phyloP scores from a whole-genome alignment of 129 eudicot species.

The Saussurea involucrata region DNA sequence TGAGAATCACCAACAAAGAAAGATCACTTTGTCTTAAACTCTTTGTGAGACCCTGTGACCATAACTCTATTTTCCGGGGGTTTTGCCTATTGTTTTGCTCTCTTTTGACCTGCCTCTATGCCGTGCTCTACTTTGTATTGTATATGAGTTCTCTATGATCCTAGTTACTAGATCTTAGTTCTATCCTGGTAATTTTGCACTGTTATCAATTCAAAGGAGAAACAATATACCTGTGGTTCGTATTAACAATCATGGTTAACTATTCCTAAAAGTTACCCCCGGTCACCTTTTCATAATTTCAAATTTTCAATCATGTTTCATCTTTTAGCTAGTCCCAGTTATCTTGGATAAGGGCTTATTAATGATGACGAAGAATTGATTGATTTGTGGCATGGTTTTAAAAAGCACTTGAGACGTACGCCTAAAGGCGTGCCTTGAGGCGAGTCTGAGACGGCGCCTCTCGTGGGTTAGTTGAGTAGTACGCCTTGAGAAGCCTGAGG shows the following conservation, averaged over 20 bases:
- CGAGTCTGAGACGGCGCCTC: too few species aligned
- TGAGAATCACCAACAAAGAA: not conserved
- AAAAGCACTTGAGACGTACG: too few species aligned
- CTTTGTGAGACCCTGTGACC: not conserved
- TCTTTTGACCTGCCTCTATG: not conserved
- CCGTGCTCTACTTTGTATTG: not conserved
- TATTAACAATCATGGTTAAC: not conserved
- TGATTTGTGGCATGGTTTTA: not conserved
- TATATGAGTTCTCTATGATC: not conserved
- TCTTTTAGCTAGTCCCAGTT: not conserved
- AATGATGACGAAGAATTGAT: not conserved
- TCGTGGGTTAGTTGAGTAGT: too few species aligned
- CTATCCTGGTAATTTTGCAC: not conserved
- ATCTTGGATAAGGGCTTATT: not conserved
- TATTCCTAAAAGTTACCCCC: not conserved
- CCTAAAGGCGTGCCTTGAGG: too few species aligned
- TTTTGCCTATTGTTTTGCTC: not conserved
- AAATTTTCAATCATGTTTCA: not conserved
- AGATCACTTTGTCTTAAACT: not conserved
- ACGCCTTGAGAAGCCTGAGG: too few species aligned
- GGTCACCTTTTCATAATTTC: not conserved
- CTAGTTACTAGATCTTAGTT: not conserved
- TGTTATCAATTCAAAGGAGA: not conserved
- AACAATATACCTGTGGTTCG: not conserved
- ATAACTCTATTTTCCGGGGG: not conserved